These are phyloP conservation scores for Sphenostylis stenocarpa DNA, from an alignment of 306 rosid species.

Conservation along the genomic window DNA sequence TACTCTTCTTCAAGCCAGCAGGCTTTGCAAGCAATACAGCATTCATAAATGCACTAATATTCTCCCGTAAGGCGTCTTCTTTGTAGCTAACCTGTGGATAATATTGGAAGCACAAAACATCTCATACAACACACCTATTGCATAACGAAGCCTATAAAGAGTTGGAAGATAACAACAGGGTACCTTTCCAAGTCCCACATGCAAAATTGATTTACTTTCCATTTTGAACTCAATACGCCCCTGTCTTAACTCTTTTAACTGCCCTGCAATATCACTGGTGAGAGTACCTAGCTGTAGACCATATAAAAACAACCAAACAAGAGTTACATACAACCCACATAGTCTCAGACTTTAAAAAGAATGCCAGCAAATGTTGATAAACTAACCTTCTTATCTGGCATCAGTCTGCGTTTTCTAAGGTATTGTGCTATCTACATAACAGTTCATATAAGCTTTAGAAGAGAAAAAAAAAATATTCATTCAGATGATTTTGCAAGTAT, in stretches of 20 bases:
- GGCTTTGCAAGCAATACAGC: slow-evolving; percentile 90
- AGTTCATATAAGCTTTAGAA: slow-evolving; percentile 36
- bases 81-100: slow-evolving; percentile 69
- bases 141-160: slow-evolving; percentile 14
- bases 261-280: slow-evolving; percentile 84
- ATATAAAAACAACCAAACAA: slow-evolving; percentile 32
- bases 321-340: slow-evolving; percentile 21
- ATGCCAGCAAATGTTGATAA: slow-evolving; percentile 25
- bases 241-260: slow-evolving; percentile 72
- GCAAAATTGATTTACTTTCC: slow-evolving; percentile 92
- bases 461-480: slow-evolving; percentile 13
- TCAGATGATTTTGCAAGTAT: slow-evolving; percentile 22
- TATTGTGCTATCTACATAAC: slow-evolving; percentile 80
- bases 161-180: slow-evolving; percentile 19
- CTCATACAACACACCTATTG: not conserved
- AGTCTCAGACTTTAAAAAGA: slow-evolving; percentile 19
- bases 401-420: slow-evolving; percentile 90
- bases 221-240: slow-evolving; percentile 91
- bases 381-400: slow-evolving; percentile 97
- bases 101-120: slow-evolving; percentile 15
- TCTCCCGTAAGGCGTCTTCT: slow-evolving; percentile 80
- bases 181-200: slow-evolving; percentile 95
- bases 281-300: slow-evolving; percentile 84
- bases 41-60: slow-evolving; percentile 91
- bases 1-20: slow-evolving; percentile 89